Evolutionary conservation across 2,329 filamentous ascomycete genomes (phyloP).

Genomic region (Colletotrichum coccodes): DNA sequence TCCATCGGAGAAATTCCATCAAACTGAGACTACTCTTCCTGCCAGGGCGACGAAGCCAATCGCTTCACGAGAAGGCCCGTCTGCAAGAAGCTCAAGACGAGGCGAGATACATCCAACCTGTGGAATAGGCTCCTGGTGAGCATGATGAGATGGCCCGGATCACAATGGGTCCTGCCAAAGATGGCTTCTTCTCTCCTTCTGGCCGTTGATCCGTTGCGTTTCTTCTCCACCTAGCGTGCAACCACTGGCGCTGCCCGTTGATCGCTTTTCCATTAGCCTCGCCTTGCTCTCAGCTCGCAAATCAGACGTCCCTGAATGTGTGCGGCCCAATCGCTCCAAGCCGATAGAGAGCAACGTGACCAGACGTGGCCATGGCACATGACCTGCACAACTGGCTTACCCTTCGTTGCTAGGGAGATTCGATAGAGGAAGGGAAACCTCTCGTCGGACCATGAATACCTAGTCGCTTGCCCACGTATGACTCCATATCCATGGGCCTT

Average conservation of each 20-base stretch:
- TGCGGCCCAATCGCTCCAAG: conserved; percentile 29
- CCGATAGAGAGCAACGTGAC: conserved; percentile 25
- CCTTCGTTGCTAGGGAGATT: conserved; percentile 11
- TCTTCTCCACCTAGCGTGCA: conserved; percentile 14
- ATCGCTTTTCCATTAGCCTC: conserved; percentile 20
- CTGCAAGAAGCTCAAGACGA: conserved; percentile 1
- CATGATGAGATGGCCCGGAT: conserved; percentile 24
- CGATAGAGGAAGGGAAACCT: not conserved
- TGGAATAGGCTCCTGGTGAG: not conserved
- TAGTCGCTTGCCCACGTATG: conserved; percentile 19
- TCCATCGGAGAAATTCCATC: conserved; percentile 32
- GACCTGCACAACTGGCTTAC: conserved; percentile 25
- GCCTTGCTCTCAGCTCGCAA: conserved; percentile 33
- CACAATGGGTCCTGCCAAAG: conserved; percentile 12
- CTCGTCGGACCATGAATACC: not conserved
- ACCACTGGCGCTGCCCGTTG: conserved; percentile 19
- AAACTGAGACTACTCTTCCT: conserved; percentile 25
- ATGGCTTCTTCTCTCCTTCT: not conserved
- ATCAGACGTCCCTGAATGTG: conserved; percentile 14
- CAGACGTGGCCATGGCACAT: conserved; percentile 23
- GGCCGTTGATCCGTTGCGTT: conserved; percentile 7
- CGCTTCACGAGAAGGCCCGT: not conserved
- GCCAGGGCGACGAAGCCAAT: conserved; percentile 26
- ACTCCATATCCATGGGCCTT: conserved; percentile 25
- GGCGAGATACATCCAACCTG: not conserved